These are phyloP conservation scores for Mycena galopus DNA, from an alignment of 768 basidiomycete genomes.

Conservation along the genomic window DNA sequence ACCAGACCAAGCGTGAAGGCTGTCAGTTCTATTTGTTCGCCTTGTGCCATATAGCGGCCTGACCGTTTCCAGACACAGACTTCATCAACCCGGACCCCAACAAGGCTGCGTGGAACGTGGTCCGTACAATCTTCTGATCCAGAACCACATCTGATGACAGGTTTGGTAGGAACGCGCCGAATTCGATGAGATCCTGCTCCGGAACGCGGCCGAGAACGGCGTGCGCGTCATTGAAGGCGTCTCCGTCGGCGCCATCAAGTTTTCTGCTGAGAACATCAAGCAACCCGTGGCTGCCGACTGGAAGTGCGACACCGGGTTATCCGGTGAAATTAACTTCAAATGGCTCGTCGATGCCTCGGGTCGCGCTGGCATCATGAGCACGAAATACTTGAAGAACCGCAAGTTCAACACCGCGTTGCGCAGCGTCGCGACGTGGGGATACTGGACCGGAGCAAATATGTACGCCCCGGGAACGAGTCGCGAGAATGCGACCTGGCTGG, in stretches of 20 bases:
- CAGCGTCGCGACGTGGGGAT: constrained; percentile 78
- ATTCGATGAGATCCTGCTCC: constrained; percentile 69
- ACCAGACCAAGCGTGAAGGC: background rate
- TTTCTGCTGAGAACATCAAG: constrained; percentile 45
- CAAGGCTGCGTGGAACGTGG: background rate
- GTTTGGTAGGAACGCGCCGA: constrained; percentile 60
- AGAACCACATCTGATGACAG: background rate
- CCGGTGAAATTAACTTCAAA: constrained; percentile 64
- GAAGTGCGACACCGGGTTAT: constrained; percentile 47
- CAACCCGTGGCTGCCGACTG: constrained; percentile 57
- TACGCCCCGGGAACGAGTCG: constrained; percentile 58
- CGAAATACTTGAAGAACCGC: constrained; percentile 69
- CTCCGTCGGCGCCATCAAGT: constrained; percentile 59
- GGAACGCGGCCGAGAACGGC: constrained; percentile 63
- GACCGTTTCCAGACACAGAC: background rate
- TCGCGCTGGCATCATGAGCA: constrained; percentile 69
- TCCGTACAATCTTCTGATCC: background rate
- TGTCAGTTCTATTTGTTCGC: background rate
- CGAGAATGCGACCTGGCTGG: constrained; percentile 64
- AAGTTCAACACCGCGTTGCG: constrained; percentile 63
- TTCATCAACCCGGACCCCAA: background rate
- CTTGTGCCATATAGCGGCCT: background rate
- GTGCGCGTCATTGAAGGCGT: constrained; percentile 62
- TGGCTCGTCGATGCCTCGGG: constrained; percentile 76
- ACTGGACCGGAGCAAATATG: constrained; percentile 65